Evolutionary conservation across 495 filamentous ascomycete species (phyloP).

Genomic region (Filosporella fistucella): DNA sequence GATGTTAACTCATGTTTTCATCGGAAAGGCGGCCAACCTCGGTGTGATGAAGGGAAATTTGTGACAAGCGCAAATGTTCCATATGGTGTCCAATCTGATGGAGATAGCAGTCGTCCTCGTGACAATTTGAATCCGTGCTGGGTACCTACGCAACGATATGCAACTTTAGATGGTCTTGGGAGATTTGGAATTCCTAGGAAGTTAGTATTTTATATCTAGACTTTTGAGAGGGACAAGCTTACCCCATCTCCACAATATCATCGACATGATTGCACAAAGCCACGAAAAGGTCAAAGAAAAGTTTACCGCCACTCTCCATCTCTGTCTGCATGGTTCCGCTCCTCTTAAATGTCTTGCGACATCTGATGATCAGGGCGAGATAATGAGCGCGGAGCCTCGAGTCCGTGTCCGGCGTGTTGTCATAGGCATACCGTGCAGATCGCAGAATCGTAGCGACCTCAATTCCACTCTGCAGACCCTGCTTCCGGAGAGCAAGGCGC

Average conservation of each 20-base stretch:
- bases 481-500: conserved; percentile 77
- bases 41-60: conserved; percentile 22
- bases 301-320: conserved; percentile 80
- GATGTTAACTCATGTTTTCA: conserved; percentile 21
- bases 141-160: conserved; percentile 14
- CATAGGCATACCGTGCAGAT: conserved; percentile 82
- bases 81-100: conserved; percentile 29
- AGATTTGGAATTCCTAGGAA: conserved; percentile 22
- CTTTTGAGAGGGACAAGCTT: background rate
- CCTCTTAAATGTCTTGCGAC: conserved; percentile 79
- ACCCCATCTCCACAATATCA: conserved; percentile 39
- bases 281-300: conserved; percentile 93
- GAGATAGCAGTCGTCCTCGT: conserved; percentile 22
- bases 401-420: conserved; percentile 82
- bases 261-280: conserved; percentile 88
- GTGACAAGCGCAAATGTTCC: conserved; percentile 20
- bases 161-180: conserved; percentile 27
- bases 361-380: conserved; percentile 84
- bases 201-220: background rate
- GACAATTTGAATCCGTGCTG: conserved; percentile 24
- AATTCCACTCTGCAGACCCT: conserved; percentile 67
- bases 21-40: conserved; percentile 29
- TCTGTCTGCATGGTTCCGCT: conserved; percentile 96
- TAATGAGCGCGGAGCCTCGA: conserved; percentile 88
- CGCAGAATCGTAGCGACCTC: conserved; percentile 78